A percentile compares a stretch with the other conserved stretches of the same genome.
Evolutionary conservation across 768 basidiomycete genomes (phyloP).

Genomic region (Mycena polygramma): DNA sequence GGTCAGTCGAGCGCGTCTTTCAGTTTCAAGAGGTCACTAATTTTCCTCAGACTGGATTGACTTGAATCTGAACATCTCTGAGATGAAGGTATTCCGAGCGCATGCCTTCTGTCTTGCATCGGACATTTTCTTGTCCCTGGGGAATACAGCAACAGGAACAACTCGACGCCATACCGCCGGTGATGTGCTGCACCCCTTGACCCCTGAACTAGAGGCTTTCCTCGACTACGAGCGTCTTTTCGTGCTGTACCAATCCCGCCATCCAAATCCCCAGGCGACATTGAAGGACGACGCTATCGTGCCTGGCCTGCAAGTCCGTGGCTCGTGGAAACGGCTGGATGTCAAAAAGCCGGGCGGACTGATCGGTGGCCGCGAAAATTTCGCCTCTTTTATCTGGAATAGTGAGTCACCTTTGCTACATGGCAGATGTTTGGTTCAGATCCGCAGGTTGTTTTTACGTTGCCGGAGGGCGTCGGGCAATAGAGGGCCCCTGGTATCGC

Average conservation of each 20-base stretch:
- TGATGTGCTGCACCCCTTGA: slow-evolving; percentile 21
- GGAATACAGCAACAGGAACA: slow-evolving; percentile 50
- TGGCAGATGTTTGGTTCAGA: neutral
- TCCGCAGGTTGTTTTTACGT: slow-evolving; percentile 45
- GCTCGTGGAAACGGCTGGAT: slow-evolving; percentile 52
- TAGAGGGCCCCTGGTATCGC: slow-evolving; percentile 44
- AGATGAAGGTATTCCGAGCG: slow-evolving; percentile 42
- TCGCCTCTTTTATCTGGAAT: slow-evolving; percentile 47
- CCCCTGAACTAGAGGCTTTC: slow-evolving; percentile 20
- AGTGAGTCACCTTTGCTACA: slow-evolving; percentile 11
- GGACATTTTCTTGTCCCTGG: slow-evolving; percentile 46
- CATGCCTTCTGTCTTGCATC: slow-evolving; percentile 40
- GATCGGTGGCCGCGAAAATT: slow-evolving; percentile 38
- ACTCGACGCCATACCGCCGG: slow-evolving; percentile 43
- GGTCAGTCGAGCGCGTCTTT: slow-evolving; percentile 10
- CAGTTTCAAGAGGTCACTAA: neutral
- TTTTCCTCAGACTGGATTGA: slow-evolving; percentile 24
- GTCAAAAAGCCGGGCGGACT: slow-evolving; percentile 30
- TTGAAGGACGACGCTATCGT: slow-evolving; percentile 31
- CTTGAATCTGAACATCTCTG: neutral
- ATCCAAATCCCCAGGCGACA: slow-evolving; percentile 45
- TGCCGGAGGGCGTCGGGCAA: slow-evolving; percentile 44
- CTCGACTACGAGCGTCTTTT: slow-evolving; percentile 12
- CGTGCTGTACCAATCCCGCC: slow-evolving; percentile 36
- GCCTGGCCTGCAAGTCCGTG: slow-evolving; percentile 46